Evolutionary conservation across 352 stramenopile genomes (phyloP).

Genomic region (Phytophthora aleatoria): DNA sequence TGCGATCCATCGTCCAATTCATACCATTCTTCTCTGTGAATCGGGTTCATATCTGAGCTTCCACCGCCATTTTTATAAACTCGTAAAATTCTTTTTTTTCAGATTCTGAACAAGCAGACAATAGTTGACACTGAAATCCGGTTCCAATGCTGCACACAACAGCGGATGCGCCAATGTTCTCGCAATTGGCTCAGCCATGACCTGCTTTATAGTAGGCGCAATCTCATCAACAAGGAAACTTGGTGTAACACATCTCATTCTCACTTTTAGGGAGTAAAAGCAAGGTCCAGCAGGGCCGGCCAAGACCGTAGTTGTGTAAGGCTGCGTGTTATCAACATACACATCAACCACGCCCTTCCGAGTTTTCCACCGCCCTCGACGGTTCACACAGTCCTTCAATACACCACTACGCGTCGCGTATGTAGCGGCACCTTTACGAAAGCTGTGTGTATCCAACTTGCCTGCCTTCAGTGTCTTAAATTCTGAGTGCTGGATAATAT

Average conservation of each 20-base stretch:
- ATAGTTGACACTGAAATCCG: neutral
- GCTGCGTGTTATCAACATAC: too few relatives aligned
- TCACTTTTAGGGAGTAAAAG: constrained; percentile 19
- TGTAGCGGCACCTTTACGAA: too few relatives aligned
- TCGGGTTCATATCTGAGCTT: neutral
- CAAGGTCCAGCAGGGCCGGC: constrained; percentile 14
- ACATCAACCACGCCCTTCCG: too few relatives aligned
- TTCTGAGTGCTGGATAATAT: too few relatives aligned
- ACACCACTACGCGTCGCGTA: too few relatives aligned
- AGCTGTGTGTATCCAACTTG: too few relatives aligned
- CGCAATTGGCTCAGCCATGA: constrained; percentile 9
- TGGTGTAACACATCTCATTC: neutral
- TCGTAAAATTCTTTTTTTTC: constrained; percentile 3
- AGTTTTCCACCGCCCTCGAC: too few relatives aligned
- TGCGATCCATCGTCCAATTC: constrained; percentile 6
- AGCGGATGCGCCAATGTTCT: neutral
- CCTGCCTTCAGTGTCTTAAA: too few relatives aligned
- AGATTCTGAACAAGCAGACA: neutral
- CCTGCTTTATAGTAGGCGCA: constrained; percentile 3
- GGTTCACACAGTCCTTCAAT: too few relatives aligned
- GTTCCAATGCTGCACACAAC: constrained; percentile 2
- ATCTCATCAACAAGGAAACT: constrained; percentile 6
- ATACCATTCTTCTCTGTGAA: constrained; percentile 10
- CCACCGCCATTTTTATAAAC: constrained; percentile 13
- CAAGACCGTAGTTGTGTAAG: neutral